These are phyloP conservation scores for Actinomortierella wolfii DNA, from an alignment of 371 early-diverging fungal genomes.

Conservation along the genomic window DNA sequence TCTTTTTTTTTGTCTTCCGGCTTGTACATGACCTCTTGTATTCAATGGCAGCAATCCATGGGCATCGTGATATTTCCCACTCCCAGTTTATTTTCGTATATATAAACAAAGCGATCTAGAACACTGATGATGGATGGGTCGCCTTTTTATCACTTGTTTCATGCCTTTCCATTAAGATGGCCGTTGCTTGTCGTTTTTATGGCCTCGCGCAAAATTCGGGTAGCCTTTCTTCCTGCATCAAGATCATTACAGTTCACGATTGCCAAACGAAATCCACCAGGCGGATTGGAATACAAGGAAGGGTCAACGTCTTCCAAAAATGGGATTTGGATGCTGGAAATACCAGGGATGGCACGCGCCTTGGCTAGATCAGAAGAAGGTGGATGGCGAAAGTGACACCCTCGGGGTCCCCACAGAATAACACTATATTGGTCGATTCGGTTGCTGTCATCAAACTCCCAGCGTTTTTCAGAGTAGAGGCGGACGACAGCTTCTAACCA, in stretches of 20 bases:
- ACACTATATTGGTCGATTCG: slow-evolving; percentile 15
- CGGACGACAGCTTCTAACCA: slow-evolving; percentile 20
- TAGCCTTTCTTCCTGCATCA: slow-evolving; percentile 11
- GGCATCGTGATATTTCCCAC: no score
- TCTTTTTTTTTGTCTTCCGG: no score
- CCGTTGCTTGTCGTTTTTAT: slow-evolving; percentile 2
- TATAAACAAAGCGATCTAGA: no score
- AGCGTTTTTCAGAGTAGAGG: slow-evolving; percentile 9
- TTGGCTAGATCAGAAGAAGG: slow-evolving; percentile 2
- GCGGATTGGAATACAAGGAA: slow-evolving; percentile 5
- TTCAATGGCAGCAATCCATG: no score
- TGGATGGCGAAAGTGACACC: slow-evolving; percentile 9
- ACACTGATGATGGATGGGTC: no score
- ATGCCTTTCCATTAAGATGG: no score
- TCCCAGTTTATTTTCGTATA: no score
- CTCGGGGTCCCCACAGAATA: slow-evolving; percentile 8
- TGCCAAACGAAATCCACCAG: slow-evolving; percentile 19
- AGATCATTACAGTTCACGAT: slow-evolving; percentile 8
- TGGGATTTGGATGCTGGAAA: slow-evolving; percentile 13
- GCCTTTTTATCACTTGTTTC: no score
- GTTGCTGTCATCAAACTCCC: slow-evolving; percentile 13
- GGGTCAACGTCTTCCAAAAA: slow-evolving; percentile 12
- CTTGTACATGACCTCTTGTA: no score
- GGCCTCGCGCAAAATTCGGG: slow-evolving; percentile 6
- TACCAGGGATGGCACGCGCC: slow-evolving; percentile 5